A percentile compares a stretch with the other conserved stretches of the same genome.
Evolutionary conservation across 1,284 basidiomycete genomes (phyloP).

Genomic region (Mycena citricolor): DNA sequence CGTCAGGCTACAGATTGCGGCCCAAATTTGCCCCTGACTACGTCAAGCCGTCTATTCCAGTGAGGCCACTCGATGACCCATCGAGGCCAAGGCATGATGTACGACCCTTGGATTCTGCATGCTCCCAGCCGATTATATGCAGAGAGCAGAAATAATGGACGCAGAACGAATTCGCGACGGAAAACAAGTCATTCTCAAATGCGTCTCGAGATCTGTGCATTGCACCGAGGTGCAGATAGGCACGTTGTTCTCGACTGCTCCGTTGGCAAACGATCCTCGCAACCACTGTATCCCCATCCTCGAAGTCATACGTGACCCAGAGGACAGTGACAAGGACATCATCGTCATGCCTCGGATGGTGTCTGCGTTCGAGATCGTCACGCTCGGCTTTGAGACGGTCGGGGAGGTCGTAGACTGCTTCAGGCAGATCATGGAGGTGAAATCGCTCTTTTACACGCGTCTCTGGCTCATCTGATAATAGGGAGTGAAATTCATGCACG

Average conservation of each 20-base stretch:
- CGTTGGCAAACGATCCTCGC: slow-evolving; percentile 22
- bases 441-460: background rate
- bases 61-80: no score
- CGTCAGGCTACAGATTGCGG: no score
- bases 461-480: slow-evolving; percentile 11
- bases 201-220: slow-evolving; percentile 18
- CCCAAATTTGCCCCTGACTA: no score
- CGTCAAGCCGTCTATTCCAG: no score
- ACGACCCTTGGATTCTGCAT: no score
- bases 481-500: slow-evolving; percentile 35
- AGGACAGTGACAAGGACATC: slow-evolving; percentile 27
- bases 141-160: slow-evolving; percentile 22
- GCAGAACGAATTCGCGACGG: slow-evolving; percentile 26
- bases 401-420: slow-evolving; percentile 36
- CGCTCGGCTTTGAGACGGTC: slow-evolving; percentile 31
- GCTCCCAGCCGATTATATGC: no score
- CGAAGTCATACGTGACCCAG: slow-evolving; percentile 30
- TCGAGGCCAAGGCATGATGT: no score
- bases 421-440: slow-evolving; percentile 35
- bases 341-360: slow-evolving; percentile 38
- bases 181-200: slow-evolving; percentile 26
- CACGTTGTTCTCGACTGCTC: slow-evolving; percentile 24
- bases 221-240: slow-evolving; percentile 28
- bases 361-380: slow-evolving; percentile 27
- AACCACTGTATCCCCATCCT: slow-evolving; percentile 35